Evolutionary conservation across 2,329 filamentous ascomycete species (phyloP), one percentile per base, ranked within the genome.

Genomic region (Cladophialophora yegresii): DNA sequence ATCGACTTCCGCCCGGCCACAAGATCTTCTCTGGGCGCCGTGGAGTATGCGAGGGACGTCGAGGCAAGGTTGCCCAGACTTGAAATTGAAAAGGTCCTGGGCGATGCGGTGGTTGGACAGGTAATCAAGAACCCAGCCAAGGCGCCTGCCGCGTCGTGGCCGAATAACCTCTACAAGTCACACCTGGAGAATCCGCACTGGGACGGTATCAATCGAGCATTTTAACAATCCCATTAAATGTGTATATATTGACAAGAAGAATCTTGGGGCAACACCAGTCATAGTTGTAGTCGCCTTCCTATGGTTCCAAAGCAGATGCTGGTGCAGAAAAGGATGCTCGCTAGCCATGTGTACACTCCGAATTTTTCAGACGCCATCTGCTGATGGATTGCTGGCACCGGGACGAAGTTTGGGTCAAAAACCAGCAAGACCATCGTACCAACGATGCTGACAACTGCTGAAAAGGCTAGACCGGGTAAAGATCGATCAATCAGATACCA

Each of bases 401-500:
- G 91, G 71, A 96, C 86, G 73, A 96, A 84, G 51, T 90, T 86
- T 1, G 92, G 90, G 71, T 92, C 89, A 36, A 93, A 82, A 13
- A 87, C 84, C 63, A 96, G 84, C 20, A 96, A 80, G 16, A 92
- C 76, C 13, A 85, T 84, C 9, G 93, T 93, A 7, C 93, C 92
- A 0, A 84, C 79, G 28, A 93, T 74, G 1, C 91, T 90, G 10
- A 96, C 88, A 1, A 85, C 79, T 13, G 88, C 83, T 0, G 91
- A 92, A 61, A 97, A 84, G 36, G 95, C 79, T 70, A 98, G 89
- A 4, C 95, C 95, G 0, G 92, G 85, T 70, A 87, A 88, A 54
- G 92, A 95, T 57, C 93, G 90, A 78, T 99, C 95, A 73, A 99
- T 90, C 26, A 98, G 83, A 78, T 96, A 99, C 95, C 95, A 99